Conservation (phyloP, 2,329 filamentous ascomycete genomes). For the Alternaria novae-zelandiae region DNA sequence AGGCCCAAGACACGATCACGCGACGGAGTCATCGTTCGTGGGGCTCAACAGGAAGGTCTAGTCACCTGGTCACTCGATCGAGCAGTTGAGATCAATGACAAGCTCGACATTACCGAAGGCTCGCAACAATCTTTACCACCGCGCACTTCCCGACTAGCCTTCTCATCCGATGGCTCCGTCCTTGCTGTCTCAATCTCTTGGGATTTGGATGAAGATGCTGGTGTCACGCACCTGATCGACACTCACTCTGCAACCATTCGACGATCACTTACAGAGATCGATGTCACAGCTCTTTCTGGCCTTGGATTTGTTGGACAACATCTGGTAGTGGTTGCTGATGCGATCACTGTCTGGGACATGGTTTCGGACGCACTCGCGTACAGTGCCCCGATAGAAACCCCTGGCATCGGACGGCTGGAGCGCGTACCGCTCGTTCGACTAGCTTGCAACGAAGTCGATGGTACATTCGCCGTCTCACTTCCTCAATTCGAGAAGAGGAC, state of each 20-base stretch:
- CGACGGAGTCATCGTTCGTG: conserved; percentile 70
- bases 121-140: conserved; percentile 39
- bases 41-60: conserved; percentile 58
- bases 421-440: conserved; percentile 62
- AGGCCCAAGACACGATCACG: conserved; percentile 72
- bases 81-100: conserved; percentile 54
- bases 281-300: conserved; percentile 69
- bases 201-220: conserved; percentile 54
- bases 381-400: conserved; percentile 61
- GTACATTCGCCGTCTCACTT: conserved; percentile 52
- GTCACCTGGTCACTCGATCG: conserved; percentile 77
- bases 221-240: conserved; percentile 78
- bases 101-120: conserved; percentile 36
- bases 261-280: conserved; percentile 71
- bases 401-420: conserved; percentile 40
- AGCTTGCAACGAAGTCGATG: conserved; percentile 68
- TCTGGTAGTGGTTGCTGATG: conserved; percentile 75
- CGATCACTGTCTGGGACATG: conserved; percentile 81
- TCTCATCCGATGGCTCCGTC: conserved; percentile 61
- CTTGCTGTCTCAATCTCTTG: conserved; percentile 45
- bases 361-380: conserved; percentile 78
- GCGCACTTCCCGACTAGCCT: conserved; percentile 71
- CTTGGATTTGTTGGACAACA: conserved; percentile 75
- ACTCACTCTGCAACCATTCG: conserved; percentile 70
- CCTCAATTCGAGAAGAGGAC: conserved; percentile 47